Conservation (phyloP, 2,329 filamentous ascomycete species). For the Trichophyton equinum region DNA sequence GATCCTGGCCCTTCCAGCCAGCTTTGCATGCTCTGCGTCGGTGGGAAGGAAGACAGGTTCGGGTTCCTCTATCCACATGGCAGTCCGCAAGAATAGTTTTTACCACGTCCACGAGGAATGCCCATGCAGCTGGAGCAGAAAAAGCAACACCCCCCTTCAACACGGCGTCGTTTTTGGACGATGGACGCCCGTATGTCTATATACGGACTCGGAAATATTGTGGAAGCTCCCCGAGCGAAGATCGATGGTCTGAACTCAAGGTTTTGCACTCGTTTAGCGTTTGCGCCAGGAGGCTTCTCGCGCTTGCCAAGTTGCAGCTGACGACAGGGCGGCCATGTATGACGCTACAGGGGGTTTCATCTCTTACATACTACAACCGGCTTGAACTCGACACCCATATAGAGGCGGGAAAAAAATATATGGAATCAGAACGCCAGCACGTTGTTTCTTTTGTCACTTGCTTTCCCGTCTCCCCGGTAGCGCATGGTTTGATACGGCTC, state of each 20-base stretch:
- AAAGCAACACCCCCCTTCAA: too few species aligned
- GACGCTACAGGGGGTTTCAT: neutral
- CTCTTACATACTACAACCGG: too few species aligned
- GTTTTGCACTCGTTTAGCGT: neutral
- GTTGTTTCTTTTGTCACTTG: neutral
- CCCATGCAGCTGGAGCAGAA: too few species aligned
- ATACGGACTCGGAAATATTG: neutral
- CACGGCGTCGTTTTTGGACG: too few species aligned
- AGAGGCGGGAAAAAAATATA: neutral
- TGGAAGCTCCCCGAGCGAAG: neutral
- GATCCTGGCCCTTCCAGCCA: neutral
- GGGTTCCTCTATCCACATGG: too few species aligned
- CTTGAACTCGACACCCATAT: neutral
- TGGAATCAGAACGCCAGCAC: neutral
- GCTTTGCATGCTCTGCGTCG: too few species aligned
- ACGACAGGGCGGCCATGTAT: slow-evolving; percentile 5
- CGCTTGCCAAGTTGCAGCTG: neutral
- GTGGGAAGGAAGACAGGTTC: too few species aligned
- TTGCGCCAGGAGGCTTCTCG: neutral
- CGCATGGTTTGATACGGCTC: neutral
- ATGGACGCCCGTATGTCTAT: neutral
- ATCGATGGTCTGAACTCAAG: slow-evolving; percentile 3
- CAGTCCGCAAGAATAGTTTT: too few species aligned
- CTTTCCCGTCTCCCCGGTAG: neutral
- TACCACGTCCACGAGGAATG: too few species aligned